Percentiles rank a stretch among this genome's conserved stretches.
phyloP scores from a whole-genome alignment of 106 monocot genomes.

The Amphibolis antarctica region DNA sequence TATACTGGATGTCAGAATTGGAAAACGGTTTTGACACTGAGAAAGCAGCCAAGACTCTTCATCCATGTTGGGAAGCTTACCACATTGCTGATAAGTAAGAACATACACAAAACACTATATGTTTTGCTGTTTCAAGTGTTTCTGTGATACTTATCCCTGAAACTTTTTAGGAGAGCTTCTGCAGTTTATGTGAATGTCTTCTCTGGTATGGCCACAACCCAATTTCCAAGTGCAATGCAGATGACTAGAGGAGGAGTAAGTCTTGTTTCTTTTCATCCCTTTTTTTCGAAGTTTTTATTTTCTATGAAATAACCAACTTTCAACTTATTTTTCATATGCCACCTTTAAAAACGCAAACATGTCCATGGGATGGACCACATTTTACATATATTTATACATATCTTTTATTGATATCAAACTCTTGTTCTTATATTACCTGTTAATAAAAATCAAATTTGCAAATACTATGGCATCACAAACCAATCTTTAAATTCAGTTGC shows the following conservation, averaged over 20 bases:
- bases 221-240: slow-evolving; percentile 64
- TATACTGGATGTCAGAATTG: slow-evolving; percentile 74
- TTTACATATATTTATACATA: too few species aligned
- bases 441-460: slow-evolving; percentile 1
- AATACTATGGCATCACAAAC: too few species aligned
- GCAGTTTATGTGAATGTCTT: slow-evolving; percentile 76
- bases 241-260: slow-evolving; percentile 78
- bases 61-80: slow-evolving; percentile 88
- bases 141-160: not conserved
- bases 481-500: not conserved
- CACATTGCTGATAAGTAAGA: slow-evolving; percentile 53
- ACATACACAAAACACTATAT: not conserved
- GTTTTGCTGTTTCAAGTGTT: not conserved
- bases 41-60: slow-evolving; percentile 48
- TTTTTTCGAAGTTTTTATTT: not conserved
- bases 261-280: not conserved
- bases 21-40: slow-evolving; percentile 66
- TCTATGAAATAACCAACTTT: not conserved
- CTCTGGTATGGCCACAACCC: slow-evolving; percentile 65
- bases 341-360: too few species aligned
- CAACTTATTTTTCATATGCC: too few species aligned
- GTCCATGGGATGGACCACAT: too few species aligned
- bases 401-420: too few species aligned
- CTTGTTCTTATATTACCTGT: too few species aligned
- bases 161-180: slow-evolving; percentile 45